Base-by-base conservation (phyloP, 208 protist species). In the Porcisia deanei region DNA sequence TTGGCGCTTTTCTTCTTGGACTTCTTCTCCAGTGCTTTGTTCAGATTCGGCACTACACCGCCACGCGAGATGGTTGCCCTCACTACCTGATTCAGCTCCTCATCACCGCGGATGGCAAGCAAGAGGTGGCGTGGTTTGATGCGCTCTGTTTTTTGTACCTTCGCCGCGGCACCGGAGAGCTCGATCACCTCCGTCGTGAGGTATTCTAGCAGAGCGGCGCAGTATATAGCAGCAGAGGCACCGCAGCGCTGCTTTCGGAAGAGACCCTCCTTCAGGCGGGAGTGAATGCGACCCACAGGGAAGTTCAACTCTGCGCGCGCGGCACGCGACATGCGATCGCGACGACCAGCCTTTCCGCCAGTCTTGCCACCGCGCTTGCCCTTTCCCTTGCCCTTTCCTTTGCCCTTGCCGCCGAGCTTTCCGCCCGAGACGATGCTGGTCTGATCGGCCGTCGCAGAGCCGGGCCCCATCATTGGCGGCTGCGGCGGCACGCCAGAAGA, bases 1-100 rank as follows among this genome's bases (percentile, higher is more conserved):
- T 97, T 97, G 57, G 84, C 83, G 57, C 82, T 94, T 82, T 97
- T 97, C 80, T 96, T 95, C 86, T 95, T 95, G 37, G 89, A 89
- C 85, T 97, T 97, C 82, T 97, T 97, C 87, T 96, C 86, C 39
- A 97, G 77, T 9, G 90, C 92, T 82, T 94, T 95, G 81, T 97
- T 92, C 53, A 97, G 70, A 81, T 95, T 95, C 22, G 94, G 94
- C 75, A 97, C 82, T 39, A 97, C 94, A 80, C 94, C 94, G 79
- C 94, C 92, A 47, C 86, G 87, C n/a, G 91, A 86, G 82, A 97
- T 97, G 73, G 90, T 95, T 39, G 94, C 96, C 81, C 97, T 98
- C 85, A 99, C 99, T 81, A 99, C 91, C 77, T 95, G 95, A 84
- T 99, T 99, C 49, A 99, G 96, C 90, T 99, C 99, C 89, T 99